Percentiles rank a stretch among this genome's conserved stretches.
These are phyloP conservation scores for Alternaria conjuncta DNA, from an alignment of 2,329 filamentous ascomycete species.

Conservation along the genomic window DNA sequence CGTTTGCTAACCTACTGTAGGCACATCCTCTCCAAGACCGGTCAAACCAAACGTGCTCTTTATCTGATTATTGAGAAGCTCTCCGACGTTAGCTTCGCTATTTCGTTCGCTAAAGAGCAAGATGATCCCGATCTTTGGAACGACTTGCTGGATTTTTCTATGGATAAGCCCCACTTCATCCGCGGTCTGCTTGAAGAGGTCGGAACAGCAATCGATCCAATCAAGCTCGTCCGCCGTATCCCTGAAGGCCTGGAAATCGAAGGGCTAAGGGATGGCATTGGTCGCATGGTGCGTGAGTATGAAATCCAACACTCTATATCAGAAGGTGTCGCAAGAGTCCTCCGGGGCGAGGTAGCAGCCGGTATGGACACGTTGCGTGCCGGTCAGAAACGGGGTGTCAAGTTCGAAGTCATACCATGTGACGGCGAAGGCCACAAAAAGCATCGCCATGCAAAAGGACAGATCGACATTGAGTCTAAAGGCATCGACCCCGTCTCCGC, in stretches of 20 bases:
- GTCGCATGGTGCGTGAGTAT: conserved; percentile 91
- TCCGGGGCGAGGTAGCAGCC: conserved; percentile 83
- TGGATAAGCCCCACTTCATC: conserved; percentile 97
- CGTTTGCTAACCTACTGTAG: conserved; percentile 32
- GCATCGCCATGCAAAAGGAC: conserved; percentile 21
- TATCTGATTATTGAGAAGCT: conserved; percentile 94
- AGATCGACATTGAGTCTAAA: conserved; percentile 38
- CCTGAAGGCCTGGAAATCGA: conserved; percentile 93
- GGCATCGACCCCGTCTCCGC: conserved; percentile 35
- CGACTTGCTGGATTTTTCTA: conserved; percentile 90
- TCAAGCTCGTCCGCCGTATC: conserved; percentile 86
- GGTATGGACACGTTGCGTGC: conserved; percentile 81
- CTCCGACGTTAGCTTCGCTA: conserved; percentile 88
- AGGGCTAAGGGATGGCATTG: conserved; percentile 84
- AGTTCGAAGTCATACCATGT: conserved; percentile 73
- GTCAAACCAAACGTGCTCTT: conserved; percentile 88
- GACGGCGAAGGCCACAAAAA: conserved; percentile 43
- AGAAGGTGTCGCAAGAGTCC: conserved; percentile 83
- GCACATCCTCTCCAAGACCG: conserved; percentile 92
- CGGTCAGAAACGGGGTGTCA: conserved; percentile 84
- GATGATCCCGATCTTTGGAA: conserved; percentile 94
- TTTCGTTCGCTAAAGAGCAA: conserved; percentile 92
- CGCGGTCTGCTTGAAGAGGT: conserved; percentile 90
- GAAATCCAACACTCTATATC: conserved; percentile 95
- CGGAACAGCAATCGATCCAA: conserved; percentile 90